Evolutionary conservation across 2,329 filamentous ascomycete species (phyloP).

Genomic region (Alternaria sp.): DNA sequence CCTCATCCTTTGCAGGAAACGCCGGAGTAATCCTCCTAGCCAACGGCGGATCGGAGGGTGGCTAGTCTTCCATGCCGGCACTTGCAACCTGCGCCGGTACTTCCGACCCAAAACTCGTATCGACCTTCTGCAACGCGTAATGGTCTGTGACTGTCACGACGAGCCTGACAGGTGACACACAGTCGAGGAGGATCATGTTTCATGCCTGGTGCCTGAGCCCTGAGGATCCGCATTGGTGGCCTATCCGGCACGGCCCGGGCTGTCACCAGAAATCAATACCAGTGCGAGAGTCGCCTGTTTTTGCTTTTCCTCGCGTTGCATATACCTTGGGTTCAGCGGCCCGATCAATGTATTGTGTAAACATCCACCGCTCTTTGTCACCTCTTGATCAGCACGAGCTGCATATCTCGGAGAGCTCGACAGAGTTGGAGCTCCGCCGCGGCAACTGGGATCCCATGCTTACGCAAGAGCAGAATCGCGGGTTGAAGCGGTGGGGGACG

Average conservation of each 20-base stretch:
- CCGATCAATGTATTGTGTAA: not conserved
- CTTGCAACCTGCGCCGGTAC: conserved; percentile 3
- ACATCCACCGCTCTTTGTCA: not conserved
- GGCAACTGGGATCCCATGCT: not conserved
- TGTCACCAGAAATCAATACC: conserved; percentile 19
- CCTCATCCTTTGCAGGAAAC: not conserved
- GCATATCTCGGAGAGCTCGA: not conserved
- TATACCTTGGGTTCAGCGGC: not conserved
- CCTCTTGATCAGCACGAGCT: not conserved
- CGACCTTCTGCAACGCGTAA: not conserved
- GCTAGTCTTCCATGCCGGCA: conserved; percentile 4
- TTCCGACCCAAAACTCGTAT: not conserved
- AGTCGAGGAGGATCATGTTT: conserved; percentile 13
- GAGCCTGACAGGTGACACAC: conserved; percentile 11
- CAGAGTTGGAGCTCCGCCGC: not conserved
- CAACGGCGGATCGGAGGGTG: not conserved
- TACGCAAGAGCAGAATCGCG: not conserved
- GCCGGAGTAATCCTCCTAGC: not conserved
- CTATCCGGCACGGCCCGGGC: conserved; percentile 34
- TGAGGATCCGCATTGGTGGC: conserved; percentile 12
- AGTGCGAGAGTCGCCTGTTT: not conserved
- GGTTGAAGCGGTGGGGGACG: not conserved
- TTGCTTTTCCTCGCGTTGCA: not conserved
- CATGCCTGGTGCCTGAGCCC: conserved; percentile 8
- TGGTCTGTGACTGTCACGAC: not conserved